phyloP scores from a whole-genome alignment of 129 eudicot genomes.

The Apium graveolens region DNA sequence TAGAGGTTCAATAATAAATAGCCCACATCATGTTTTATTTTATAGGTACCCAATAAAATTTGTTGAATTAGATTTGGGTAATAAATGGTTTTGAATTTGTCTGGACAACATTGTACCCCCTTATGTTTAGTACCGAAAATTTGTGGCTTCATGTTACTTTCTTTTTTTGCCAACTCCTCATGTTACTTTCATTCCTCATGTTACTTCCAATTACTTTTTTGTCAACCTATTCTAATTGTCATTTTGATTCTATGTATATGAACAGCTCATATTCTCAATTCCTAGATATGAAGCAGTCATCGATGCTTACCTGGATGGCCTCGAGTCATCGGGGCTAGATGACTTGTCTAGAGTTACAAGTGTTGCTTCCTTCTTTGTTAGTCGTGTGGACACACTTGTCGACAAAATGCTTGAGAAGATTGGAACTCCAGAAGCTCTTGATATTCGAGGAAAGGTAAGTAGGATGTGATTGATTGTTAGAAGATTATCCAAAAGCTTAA shows the following conservation, averaged over 20 bases:
- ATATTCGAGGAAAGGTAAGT: conserved; percentile 92
- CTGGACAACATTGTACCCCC: not conserved
- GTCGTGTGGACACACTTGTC: conserved; percentile 90
- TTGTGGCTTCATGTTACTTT: not conserved
- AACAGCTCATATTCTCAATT: conserved; percentile 89
- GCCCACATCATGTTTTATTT: not conserved
- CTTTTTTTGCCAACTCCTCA: too few species aligned
- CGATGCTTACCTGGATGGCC: conserved; percentile 96
- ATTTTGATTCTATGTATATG: conserved; percentile 8
- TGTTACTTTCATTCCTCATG: not conserved
- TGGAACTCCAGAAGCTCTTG: conserved; percentile 97
- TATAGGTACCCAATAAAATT: not conserved
- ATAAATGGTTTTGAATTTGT: not conserved
- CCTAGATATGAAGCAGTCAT: conserved; percentile 94
- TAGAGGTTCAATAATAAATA: not conserved
- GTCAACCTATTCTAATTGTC: conserved; percentile 10
- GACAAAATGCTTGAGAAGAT: conserved; percentile 97
- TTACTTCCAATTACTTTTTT: not conserved
- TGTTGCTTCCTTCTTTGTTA: conserved; percentile 98
- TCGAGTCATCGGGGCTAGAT: conserved; percentile 88
- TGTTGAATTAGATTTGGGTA: not conserved
- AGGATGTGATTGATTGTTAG: not conserved
- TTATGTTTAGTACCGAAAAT: not conserved
- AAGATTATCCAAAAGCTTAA: not conserved
- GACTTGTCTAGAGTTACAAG: conserved; percentile 93